Base-by-base conservation (phyloP, 495 filamentous ascomycete species). In the Tuber calosporum region DNA sequence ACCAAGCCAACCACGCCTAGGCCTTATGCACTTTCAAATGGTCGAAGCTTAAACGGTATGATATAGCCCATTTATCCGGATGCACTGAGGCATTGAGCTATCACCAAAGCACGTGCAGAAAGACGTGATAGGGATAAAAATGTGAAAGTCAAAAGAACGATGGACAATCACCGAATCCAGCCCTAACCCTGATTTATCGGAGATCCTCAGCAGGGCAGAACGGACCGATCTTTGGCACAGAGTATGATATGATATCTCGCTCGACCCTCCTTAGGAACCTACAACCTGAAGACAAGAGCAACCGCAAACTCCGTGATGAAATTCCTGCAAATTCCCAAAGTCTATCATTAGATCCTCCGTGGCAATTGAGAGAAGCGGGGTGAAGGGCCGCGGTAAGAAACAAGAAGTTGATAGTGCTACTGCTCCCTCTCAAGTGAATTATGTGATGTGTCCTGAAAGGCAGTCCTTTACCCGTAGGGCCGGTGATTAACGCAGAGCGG, bases 381-480 rank as follows among this genome's bases (percentile, higher is more conserved):
- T 34, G 53, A 26, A 62, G 53, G 26, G 53, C 53, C 11, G 53
- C 53, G 53, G 53, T 62, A 26, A 62, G 53, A 62, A 62, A 17
- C 30, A 62, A 62, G 34, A 62, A 17, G 3, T 17, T 62, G 53
- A 62, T 62, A 62, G 34, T 17, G n/a, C n/a, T 30, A 26, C 53
- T 34, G 26, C 53, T 62, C 26, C 53, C 13, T 58, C 48, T n/a
- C 7, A 58, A 58, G 48, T 13, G 48, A 9, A 58, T 58, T 58
- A 58, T 58, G n/a, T 58, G 48, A 58, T 58, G 48, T 26, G 22
- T 58, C 48, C 53, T 62, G 53, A 62, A 62, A 62, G 53, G 15
- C 34, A 4, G 53, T 30, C 30, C 53, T 62, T 62, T 62, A 62
- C 53, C 53, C 53, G 53, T 34, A 62, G 53, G 26, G 53, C 53